Percentiles rank a stretch among this genome's conserved stretches.
These are phyloP conservation scores for Diaporthe vexans DNA, from an alignment of 2,329 filamentous ascomycete species.

Conservation along the genomic window DNA sequence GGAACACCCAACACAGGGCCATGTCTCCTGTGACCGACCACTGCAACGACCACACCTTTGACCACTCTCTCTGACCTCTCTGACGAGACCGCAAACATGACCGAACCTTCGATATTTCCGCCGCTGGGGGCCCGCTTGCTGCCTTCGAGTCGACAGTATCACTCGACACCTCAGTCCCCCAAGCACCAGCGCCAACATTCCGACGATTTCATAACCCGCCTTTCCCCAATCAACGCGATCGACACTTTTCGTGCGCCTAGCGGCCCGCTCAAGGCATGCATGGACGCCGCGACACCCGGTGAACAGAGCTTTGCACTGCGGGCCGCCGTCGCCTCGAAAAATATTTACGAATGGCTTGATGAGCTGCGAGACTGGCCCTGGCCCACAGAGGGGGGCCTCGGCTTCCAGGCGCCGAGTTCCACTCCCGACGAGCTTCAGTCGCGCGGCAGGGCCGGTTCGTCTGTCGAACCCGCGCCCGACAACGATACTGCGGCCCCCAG, in stretches of 20 bases:
- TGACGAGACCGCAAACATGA: constrained; percentile 48
- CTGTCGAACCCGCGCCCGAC: constrained; percentile 41
- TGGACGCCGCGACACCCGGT: constrained; percentile 72
- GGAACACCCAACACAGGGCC: constrained; percentile 37
- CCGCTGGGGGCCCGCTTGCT: constrained; percentile 55
- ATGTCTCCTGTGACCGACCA: constrained; percentile 40
- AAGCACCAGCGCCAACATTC: constrained; percentile 58
- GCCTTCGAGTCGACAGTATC: constrained; percentile 55
- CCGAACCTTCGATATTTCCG: constrained; percentile 52
- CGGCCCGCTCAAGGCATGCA: constrained; percentile 68
- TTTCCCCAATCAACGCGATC: constrained; percentile 72
- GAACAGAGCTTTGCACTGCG: constrained; percentile 81
- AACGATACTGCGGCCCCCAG: constrained; percentile 45
- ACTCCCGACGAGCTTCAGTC: constrained; percentile 57
- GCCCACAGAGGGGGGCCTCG: constrained; percentile 65
- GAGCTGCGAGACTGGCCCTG: constrained; percentile 76
- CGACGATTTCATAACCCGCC: constrained; percentile 73
- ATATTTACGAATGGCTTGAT: constrained; percentile 80
- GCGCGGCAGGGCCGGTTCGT: constrained; percentile 44
- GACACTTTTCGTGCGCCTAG: constrained; percentile 70
- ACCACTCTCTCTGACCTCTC: constrained; percentile 8
- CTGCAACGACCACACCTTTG: constrained; percentile 36
- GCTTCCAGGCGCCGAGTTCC: constrained; percentile 65
- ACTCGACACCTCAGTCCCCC: constrained; percentile 59
- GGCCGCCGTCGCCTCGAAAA: constrained; percentile 78